phyloP scores from a whole-genome alignment of 805 yeast species.

The Komagataella mondaviorum region DNA sequence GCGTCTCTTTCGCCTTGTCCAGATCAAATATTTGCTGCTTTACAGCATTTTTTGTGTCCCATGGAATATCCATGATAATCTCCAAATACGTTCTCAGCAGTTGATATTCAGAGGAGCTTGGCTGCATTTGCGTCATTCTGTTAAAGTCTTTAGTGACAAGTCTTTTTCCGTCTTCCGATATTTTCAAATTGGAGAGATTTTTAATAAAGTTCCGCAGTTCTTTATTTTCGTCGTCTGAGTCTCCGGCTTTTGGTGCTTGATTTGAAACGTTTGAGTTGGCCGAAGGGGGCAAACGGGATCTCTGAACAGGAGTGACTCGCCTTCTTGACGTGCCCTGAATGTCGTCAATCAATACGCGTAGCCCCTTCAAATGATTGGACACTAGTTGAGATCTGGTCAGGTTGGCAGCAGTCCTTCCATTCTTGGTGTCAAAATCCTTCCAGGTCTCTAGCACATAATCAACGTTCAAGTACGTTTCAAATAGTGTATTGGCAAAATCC shows the following conservation, averaged over 20 bases:
- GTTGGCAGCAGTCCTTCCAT: constrained; percentile 11
- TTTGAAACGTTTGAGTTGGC: constrained; percentile 3
- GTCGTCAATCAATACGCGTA: constrained; percentile 13
- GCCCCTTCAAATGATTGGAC: constrained; percentile 13
- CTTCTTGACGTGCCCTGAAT: constrained; percentile 4
- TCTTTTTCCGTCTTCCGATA: constrained; percentile 27
- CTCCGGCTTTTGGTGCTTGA: constrained; percentile 12
- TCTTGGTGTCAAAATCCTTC: constrained; percentile 12
- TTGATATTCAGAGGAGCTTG: constrained; percentile 49
- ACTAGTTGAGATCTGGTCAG: constrained; percentile 13
- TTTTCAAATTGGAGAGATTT: constrained; percentile 16
- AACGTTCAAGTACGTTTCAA: constrained; percentile 12
- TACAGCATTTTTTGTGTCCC: constrained; percentile 23
- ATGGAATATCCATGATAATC: constrained; percentile 52
- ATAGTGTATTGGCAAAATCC: constrained; percentile 12
- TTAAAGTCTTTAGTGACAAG: constrained; percentile 35
- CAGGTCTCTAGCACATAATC: constrained; percentile 15
- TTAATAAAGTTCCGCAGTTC: constrained; percentile 16
- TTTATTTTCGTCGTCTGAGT: constrained; percentile 27
- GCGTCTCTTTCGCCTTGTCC: constrained; percentile 33
- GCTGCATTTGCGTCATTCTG: constrained; percentile 39
- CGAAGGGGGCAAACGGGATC: not conserved
- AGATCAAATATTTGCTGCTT: constrained; percentile 31
- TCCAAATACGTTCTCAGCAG: constrained; percentile 53
- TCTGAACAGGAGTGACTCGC: not conserved